Evolutionary conservation across 2,329 filamentous ascomycete species (phyloP).

Genomic region (Metarhizium robertsii): DNA sequence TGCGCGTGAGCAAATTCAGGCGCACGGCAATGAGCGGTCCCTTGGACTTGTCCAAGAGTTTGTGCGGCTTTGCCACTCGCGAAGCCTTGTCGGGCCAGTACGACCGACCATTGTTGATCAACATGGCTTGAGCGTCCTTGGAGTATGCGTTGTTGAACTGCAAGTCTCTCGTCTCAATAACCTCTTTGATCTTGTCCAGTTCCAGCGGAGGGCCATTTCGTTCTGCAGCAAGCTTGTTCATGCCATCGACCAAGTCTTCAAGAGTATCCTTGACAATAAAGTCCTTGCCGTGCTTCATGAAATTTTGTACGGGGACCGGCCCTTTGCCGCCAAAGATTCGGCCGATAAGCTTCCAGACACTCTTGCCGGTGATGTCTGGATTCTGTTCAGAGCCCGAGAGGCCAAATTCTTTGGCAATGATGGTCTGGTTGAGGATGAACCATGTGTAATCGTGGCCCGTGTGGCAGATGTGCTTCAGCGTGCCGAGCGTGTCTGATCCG

Average conservation of each 20-base stretch:
- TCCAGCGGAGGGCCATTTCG: constrained; percentile 39
- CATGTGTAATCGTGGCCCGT: constrained; percentile 56
- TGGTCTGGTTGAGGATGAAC: constrained; percentile 50
- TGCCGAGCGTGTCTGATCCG: constrained; percentile 47
- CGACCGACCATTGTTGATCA: constrained; percentile 44
- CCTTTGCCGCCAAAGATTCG: constrained; percentile 43
- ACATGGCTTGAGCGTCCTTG: constrained; percentile 54
- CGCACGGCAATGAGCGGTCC: constrained; percentile 52
- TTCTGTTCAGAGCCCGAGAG: constrained; percentile 57
- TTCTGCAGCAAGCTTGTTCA: constrained; percentile 45
- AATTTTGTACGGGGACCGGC: constrained; percentile 45
- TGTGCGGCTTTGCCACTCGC: constrained; percentile 44
- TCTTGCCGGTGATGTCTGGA: constrained; percentile 50
- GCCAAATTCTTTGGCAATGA: constrained; percentile 52
- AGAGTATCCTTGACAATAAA: constrained; percentile 50
- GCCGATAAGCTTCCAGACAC: constrained; percentile 40
- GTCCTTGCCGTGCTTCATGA: constrained; percentile 48
- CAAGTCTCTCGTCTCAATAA: constrained; percentile 42
- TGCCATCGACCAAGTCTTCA: constrained; percentile 43
- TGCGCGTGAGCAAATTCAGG: constrained; percentile 51
- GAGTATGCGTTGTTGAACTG: constrained; percentile 47
- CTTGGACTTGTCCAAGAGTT: constrained; percentile 41
- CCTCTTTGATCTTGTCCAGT: constrained; percentile 30
- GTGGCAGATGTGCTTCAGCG: constrained; percentile 48
- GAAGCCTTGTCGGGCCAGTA: constrained; percentile 45